Evolutionary conservation across 2,329 filamentous ascomycete species (phyloP).

Genomic region (Sarocladiaceae sp.): DNA sequence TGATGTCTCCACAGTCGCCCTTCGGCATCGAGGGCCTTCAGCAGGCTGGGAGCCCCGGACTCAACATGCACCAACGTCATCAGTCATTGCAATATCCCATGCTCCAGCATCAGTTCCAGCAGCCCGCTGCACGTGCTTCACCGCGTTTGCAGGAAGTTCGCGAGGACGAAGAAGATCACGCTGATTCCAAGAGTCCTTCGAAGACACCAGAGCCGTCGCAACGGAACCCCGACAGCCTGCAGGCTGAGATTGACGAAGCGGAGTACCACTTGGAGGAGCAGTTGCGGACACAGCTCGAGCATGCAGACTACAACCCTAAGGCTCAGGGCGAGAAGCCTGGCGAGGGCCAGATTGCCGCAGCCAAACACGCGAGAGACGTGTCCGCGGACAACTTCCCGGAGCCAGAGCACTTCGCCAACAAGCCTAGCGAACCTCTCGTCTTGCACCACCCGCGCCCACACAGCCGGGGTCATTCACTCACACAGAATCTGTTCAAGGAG

Average conservation of each 20-base stretch:
- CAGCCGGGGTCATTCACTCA: conserved; percentile 64
- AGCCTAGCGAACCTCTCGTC: conserved; percentile 47
- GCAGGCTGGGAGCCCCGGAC: conserved; percentile 31
- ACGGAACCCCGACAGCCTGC: conserved; percentile 61
- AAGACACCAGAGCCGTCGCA: conserved; percentile 46
- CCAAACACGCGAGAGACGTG: not conserved
- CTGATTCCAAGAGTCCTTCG: conserved; percentile 40
- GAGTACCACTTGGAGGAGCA: conserved; percentile 81
- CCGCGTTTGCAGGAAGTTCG: conserved; percentile 64
- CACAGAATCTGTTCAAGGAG: conserved; percentile 58
- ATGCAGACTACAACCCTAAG: conserved; percentile 69
- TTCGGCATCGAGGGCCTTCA: conserved; percentile 48
- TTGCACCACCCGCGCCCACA: conserved; percentile 70
- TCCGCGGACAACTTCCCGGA: conserved; percentile 40
- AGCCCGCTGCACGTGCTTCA: conserved; percentile 49
- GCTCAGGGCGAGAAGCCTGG: conserved; percentile 27
- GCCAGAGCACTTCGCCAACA: conserved; percentile 46
- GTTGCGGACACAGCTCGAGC: conserved; percentile 70
- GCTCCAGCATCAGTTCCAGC: conserved; percentile 49
- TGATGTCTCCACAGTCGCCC: conserved; percentile 60
- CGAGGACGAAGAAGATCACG: conserved; percentile 63
- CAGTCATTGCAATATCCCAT: conserved; percentile 54
- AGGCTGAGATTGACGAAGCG: conserved; percentile 78
- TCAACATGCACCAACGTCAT: conserved; percentile 48
- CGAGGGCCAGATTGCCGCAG: conserved; percentile 13